Evolutionary conservation across 2,329 filamentous ascomycete species (phyloP).

Genomic region (Pyrenophora seminiperda): DNA sequence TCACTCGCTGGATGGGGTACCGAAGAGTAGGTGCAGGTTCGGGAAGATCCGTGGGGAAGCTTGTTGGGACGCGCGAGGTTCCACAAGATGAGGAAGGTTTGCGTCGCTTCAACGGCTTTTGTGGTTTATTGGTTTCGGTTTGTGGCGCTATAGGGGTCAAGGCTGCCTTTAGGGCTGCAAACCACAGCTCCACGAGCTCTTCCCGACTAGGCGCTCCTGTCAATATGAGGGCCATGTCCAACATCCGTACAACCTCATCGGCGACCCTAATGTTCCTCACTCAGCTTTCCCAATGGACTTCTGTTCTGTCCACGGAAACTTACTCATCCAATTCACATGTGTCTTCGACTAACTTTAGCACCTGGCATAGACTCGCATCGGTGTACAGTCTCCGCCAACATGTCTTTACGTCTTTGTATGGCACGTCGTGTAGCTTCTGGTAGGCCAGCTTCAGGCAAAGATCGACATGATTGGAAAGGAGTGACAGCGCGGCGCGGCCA

Average conservation of each 20-base stretch:
- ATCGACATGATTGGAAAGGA: slow-evolving; percentile 49
- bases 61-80: slow-evolving; percentile 4
- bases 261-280: slow-evolving; percentile 57
- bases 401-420: slow-evolving; percentile 67
- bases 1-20: slow-evolving; percentile 28
- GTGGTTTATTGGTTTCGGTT: background rate
- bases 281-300: slow-evolving; percentile 20
- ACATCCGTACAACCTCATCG: slow-evolving; percentile 63
- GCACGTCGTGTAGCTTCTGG: slow-evolving; percentile 71
- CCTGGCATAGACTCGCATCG: slow-evolving; percentile 70
- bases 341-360: slow-evolving; percentile 43
- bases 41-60: slow-evolving; percentile 24
- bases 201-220: slow-evolving; percentile 54
- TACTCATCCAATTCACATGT: background rate
- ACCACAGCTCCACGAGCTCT: slow-evolving; percentile 53
- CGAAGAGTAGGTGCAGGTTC: slow-evolving; percentile 16
- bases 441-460: slow-evolving; percentile 66
- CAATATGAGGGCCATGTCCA: slow-evolving; percentile 80
- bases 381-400: slow-evolving; percentile 75
- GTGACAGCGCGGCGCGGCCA: slow-evolving; percentile 47
- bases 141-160: background rate
- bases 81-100: slow-evolving; percentile 14
- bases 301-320: background rate
- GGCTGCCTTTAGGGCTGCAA: slow-evolving; percentile 53
- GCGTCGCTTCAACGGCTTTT: slow-evolving; percentile 25